Evolutionary conservation across 164 flowering plant species (phyloP), one percentile per base, ranked within the genome.

Genomic region (Tetrastigma voinierianum): DNA sequence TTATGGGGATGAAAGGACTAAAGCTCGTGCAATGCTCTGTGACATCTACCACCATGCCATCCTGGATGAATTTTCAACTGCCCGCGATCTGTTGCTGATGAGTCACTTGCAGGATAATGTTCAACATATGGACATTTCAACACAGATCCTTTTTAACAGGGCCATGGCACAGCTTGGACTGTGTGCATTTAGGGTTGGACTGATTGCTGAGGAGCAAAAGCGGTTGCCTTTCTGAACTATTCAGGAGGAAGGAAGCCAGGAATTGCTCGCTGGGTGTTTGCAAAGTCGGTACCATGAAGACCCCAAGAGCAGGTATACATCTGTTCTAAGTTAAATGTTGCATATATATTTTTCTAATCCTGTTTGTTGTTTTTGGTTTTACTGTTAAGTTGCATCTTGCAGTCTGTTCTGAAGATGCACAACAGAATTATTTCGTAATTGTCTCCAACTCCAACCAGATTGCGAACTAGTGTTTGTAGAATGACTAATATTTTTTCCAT

Each of bases 141-240:
- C 93, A 0, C 97, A 92, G 71, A 89, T 95, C 55, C 93, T 92
- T 21, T 92, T 84, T 51, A 95, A 94, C 73, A 82, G 98, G 77
- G 87, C 96, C 20, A 95, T 95, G 96, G 93, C 98, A 1, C 98
- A 95, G 68, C 90, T 95, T 60, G 98, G 98, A 51, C 71, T 95
- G 1, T 95, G 96, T 78, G 92, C 96, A 16, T 95, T 91, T 60
- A 75, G 97, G 69, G 87, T 67, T 64, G 93, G 91, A 4, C 78
- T 90, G 24, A 72, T 87, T 53, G 10, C 82, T 51, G 97, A 94
- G 67, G 92, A 79, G 16, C 97, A 94, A n/a, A n/a, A n/a, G n/a
- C 59, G 76, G 90, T 61, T 91, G 97, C 75, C 91, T 94, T 59
- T 84, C 96, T 64, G 98, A 94, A 66, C 74, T 94, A 94, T 74